A percentile compares a stretch with the other conserved stretches of the same genome.
Evolutionary conservation across 768 basidiomycete genomes (phyloP).

Genomic region (Boletus sensibilis): DNA sequence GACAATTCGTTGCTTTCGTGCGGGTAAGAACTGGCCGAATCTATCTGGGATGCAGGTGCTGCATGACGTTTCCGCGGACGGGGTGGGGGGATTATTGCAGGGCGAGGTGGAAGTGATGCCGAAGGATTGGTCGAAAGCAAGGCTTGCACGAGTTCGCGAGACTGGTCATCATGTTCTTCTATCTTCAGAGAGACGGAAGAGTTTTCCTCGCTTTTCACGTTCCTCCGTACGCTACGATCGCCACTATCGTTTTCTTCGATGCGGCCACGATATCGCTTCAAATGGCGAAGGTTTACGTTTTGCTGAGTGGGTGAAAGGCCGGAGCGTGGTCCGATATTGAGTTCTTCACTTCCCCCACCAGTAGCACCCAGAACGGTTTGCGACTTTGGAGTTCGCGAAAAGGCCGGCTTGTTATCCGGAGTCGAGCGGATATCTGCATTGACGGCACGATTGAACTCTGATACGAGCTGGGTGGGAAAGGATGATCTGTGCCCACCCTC

Average conservation of each 20-base stretch:
- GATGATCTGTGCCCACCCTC: conserved; percentile 14
- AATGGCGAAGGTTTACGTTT: conserved; percentile 32
- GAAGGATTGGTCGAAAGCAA: background rate
- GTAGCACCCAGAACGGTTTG: conserved; percentile 21
- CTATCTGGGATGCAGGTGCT: background rate
- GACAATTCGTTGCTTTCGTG: background rate
- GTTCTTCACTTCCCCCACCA: conserved; percentile 9
- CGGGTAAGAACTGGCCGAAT: background rate
- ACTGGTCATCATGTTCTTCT: conserved; percentile 18
- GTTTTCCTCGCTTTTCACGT: conserved; percentile 24
- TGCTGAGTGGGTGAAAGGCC: conserved; percentile 27
- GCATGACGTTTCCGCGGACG: conserved; percentile 17
- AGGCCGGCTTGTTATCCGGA: conserved; percentile 7
- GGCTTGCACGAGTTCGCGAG: background rate
- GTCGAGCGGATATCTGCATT: background rate
- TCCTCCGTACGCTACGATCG: conserved; percentile 28
- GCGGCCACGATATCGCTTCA: conserved; percentile 26
- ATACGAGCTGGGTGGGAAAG: conserved; percentile 13
- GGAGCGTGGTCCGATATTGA: conserved; percentile 22
- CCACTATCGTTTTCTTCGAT: conserved; percentile 28
- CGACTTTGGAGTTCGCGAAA: conserved; percentile 24
- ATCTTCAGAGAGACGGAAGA: conserved; percentile 1
- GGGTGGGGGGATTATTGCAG: conserved; percentile 26
- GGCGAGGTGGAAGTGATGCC: conserved; percentile 16
- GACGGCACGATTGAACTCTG: conserved; percentile 8